These are phyloP conservation scores for Tremellales sp. DNA, from an alignment of 1,284 basidiomycete genomes.

Conservation along the genomic window DNA sequence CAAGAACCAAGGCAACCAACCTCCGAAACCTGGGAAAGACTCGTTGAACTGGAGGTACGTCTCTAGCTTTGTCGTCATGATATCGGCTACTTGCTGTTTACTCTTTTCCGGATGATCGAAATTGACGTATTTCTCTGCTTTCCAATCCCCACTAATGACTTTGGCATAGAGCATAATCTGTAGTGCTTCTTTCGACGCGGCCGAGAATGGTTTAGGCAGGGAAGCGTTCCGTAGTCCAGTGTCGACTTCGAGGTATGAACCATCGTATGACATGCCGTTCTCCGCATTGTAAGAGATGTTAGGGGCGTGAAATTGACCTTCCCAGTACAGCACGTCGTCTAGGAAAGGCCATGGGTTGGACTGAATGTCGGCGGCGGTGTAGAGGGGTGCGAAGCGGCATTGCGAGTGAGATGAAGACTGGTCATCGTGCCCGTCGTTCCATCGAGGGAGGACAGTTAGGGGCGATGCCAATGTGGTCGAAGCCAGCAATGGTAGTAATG, in stretches of 20 bases:
- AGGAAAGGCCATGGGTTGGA: not conserved
- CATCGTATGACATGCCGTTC: slow-evolving; percentile 9
- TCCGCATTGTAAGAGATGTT: not conserved
- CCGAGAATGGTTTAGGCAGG: slow-evolving; percentile 1
- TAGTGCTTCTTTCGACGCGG: slow-evolving; percentile 3
- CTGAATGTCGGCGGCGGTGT: not conserved
- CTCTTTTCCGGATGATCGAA: not conserved
- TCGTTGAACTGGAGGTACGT: slow-evolving; percentile 2
- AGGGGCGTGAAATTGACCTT: slow-evolving; percentile 2
- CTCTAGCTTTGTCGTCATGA: slow-evolving; percentile 3
- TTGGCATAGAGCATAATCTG: slow-evolving; percentile 7
- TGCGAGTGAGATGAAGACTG: not conserved
- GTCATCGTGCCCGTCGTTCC: not conserved
- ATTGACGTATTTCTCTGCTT: not conserved
- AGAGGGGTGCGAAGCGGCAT: slow-evolving; percentile 2
- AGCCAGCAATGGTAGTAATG: not conserved
- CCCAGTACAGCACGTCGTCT: not conserved
- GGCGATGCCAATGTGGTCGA: not conserved
- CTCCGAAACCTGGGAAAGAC: slow-evolving; percentile 4
- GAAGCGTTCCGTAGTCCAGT: slow-evolving; percentile 1
- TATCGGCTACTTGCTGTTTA: not conserved
- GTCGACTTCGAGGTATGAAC: not conserved
- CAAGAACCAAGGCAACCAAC: slow-evolving; percentile 2
- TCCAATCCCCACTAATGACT: not conserved
- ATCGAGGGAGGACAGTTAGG: not conserved